Evolutionary conservation across 768 basidiomycete genomes (phyloP), one percentile per base, ranked within the genome.

Genomic region (Pholiota microspora): DNA sequence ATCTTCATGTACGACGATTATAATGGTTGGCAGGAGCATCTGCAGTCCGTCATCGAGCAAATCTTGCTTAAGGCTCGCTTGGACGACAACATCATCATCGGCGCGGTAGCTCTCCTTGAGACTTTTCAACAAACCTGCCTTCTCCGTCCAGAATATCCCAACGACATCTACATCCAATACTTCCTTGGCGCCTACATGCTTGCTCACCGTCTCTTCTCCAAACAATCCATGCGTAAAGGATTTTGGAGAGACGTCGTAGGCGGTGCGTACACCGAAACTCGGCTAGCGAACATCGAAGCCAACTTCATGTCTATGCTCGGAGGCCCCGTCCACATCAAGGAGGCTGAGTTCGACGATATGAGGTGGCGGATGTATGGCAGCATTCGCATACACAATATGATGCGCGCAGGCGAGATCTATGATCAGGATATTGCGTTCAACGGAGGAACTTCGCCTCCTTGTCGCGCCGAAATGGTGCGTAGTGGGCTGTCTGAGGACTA

Each of bases 101-200:
- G 54, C 25, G 54, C 54, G 5, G 24, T 55, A 6, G 23, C 40
- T 8, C 47, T 55, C n/a, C 9, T 55, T 15, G 54, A 55, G 16
- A 45, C 31, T 24, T 32, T 55, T 23, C 47, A 31, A 31, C 29
- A 31, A 31, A 31, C 29, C 6, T 12, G 12, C 12, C 29, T 31
- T 12, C 12, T 31, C 7, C 6, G 29, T 6, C 49, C 55, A 36
- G 15, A 23, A 27, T 56, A 56, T 25, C 55, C 55, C 6, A 23
- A 51, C 49, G 7, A 45, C n/a, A 44, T 45, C 21, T 56, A 56
- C 49, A 31, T 51, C 24, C 18, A 29, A 27, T 56, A 51, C 47
- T 56, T 56, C 25, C 28, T 51, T 12, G 55, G 42, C 13, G 55
- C 55, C n/a, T 56, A 45, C 23, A 56, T 51, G 29, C 18, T 34